Evolutionary conservation across 108 stramenopile species (phyloP).

Genomic region (Skeletonema costatum): DNA sequence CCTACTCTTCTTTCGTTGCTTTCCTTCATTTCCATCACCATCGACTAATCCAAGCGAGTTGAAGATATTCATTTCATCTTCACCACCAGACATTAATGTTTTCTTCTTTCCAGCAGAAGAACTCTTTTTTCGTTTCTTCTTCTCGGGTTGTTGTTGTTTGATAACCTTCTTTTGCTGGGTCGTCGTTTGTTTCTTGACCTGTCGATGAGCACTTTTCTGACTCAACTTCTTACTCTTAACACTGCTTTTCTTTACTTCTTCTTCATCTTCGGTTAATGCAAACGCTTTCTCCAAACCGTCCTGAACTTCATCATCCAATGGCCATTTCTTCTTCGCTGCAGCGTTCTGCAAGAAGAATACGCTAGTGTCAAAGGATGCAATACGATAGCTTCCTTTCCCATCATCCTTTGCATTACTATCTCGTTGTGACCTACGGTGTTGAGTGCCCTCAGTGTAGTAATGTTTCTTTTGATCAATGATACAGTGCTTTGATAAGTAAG

Average conservation of each 20-base stretch:
- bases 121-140: conserved; percentile 2
- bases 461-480: conserved; percentile 64
- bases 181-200: not conserved
- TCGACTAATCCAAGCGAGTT: conserved; percentile 33
- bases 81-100: conserved; percentile 31
- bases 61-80: conserved; percentile 45
- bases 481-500: conserved; percentile 61
- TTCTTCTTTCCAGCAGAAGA: not conserved
- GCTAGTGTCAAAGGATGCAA: conserved; percentile 85
- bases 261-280: conserved; percentile 23
- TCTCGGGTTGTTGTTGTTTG: not conserved
- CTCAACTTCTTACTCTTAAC: not conserved
- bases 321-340: conserved; percentile 58
- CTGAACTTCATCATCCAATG: conserved; percentile 28
- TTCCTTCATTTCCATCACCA: not conserved
- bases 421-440: conserved; percentile 47
- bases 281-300: conserved; percentile 53
- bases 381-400: conserved; percentile 56
- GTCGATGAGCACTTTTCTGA: conserved; percentile 1
- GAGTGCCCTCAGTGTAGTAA: conserved; percentile 84
- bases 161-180: not conserved
- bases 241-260: not conserved
- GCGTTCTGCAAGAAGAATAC: conserved; percentile 82
- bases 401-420: not conserved
- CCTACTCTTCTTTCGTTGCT: not conserved